These are phyloP conservation scores for Cladorrhinum samala DNA, from an alignment of 495 filamentous ascomycete species.

Conservation along the genomic window DNA sequence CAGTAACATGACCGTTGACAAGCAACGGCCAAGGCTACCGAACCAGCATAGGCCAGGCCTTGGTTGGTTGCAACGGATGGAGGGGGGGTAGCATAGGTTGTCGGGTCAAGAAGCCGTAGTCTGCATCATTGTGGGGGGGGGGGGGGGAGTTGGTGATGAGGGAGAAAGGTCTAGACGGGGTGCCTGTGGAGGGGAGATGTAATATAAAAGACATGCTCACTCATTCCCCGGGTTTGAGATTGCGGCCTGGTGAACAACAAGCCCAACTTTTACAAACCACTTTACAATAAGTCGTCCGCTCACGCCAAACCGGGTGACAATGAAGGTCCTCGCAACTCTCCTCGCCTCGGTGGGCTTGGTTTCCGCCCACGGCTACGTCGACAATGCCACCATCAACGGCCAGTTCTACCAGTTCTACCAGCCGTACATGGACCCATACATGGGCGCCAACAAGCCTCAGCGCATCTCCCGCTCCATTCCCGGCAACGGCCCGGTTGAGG, in stretches of 20 bases:
- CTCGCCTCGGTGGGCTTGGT: constrained; percentile 46
- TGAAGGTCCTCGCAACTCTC: constrained; percentile 36
- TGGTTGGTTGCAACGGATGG: constrained; percentile 1
- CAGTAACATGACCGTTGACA: constrained; percentile 8
- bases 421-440: constrained; percentile 46
- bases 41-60: constrained; percentile 1
- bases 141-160: not conserved
- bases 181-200: not conserved
- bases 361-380: constrained; percentile 57
- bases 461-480: constrained; percentile 43
- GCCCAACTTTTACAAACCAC: not conserved
- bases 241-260: not conserved
- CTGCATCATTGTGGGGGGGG: no score
- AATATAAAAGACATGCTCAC: not conserved
- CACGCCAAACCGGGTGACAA: constrained; percentile 10
- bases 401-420: constrained; percentile 30
- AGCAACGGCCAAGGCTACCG: constrained; percentile 10
- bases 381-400: constrained; percentile 41
- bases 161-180: not conserved
- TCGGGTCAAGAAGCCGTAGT: constrained; percentile 1
- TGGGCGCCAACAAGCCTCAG: constrained; percentile 28
- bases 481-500: constrained; percentile 47
- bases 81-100: not conserved
- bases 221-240: not conserved
- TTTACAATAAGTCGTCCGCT: no score